Conservation (phyloP, 2,329 filamentous ascomycete species). For the Pseudogymnoascus sp. region DNA sequence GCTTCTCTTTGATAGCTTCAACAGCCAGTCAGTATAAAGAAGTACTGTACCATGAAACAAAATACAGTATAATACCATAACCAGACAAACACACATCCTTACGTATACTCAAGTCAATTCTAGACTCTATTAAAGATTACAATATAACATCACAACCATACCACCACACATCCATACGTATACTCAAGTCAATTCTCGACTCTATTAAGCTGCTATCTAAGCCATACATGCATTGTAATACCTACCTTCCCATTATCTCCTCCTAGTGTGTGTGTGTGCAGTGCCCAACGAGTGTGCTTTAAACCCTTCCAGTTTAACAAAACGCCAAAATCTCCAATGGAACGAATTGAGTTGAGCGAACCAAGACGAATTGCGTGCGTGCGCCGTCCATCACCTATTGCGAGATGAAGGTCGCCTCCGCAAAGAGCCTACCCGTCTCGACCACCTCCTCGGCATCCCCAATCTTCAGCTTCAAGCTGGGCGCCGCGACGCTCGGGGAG, state of each 20-base stretch:
- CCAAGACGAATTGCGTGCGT: too few relatives aligned
- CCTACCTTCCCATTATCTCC: neutral
- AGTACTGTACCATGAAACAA: neutral
- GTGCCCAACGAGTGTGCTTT: neutral
- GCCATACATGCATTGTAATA: neutral
- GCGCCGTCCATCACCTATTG: slow-evolving; percentile 26
- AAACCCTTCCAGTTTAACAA: neutral
- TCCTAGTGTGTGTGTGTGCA: neutral
- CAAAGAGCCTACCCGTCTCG: slow-evolving; percentile 73
- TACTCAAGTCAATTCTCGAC: slow-evolving; percentile 1
- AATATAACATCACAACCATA: neutral
- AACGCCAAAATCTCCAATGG: neutral
- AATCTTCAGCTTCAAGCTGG: slow-evolving; percentile 74
- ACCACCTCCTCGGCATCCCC: slow-evolving; percentile 63
- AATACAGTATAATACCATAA: neutral
- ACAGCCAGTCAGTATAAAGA: too few relatives aligned
- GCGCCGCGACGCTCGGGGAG: slow-evolving; percentile 50
- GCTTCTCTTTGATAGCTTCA: neutral
- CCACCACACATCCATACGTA: neutral
- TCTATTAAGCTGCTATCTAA: slow-evolving; percentile 5
- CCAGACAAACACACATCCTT: neutral
- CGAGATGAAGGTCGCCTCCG: slow-evolving; percentile 94
- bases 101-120: neutral
- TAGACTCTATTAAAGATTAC: neutral
- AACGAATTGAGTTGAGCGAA: neutral